A percentile compares a stretch with the other conserved stretches of the same genome.
Conservation (phyloP, 257 asterid genomes). For the Solanum virginianum region DNA sequence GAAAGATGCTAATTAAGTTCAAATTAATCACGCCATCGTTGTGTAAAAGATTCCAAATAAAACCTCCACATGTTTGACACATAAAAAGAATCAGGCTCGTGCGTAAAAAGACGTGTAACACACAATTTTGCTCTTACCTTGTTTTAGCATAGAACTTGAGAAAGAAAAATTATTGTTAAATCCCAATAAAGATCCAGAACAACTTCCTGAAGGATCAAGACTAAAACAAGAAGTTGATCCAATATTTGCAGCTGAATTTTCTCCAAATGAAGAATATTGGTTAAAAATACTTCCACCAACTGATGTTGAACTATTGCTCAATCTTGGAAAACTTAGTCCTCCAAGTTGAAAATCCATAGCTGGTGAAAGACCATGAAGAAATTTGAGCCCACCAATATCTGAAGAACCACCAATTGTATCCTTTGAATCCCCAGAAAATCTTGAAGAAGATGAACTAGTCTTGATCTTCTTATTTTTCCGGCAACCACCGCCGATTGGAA, state of each 20-base stretch:
- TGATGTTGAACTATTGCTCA: slow-evolving; percentile 3
- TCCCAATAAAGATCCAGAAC: slow-evolving; percentile 20
- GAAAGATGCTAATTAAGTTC: neutral
- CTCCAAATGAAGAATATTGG: slow-evolving; percentile 34
- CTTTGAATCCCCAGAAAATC: slow-evolving; percentile 27
- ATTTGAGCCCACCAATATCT: slow-evolving; percentile 47
- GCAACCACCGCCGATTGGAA: slow-evolving; percentile 92
- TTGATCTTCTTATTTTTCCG: slow-evolving; percentile 69
- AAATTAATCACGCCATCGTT: neutral
- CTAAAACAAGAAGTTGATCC: slow-evolving; percentile 24
- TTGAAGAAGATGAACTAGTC: slow-evolving; percentile 19
- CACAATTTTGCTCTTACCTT: neutral
- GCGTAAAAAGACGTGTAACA: neutral
- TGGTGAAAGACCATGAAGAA: slow-evolving; percentile 59
- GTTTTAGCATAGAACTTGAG: slow-evolving; percentile 10
- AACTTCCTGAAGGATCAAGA: slow-evolving; percentile 25
- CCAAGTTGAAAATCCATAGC: slow-evolving; percentile 80
- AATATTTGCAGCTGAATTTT: slow-evolving; percentile 10
- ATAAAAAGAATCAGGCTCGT: neutral
- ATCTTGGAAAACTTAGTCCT: slow-evolving; percentile 20
- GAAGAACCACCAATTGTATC: slow-evolving; percentile 20
- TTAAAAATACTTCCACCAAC: slow-evolving; percentile 3
- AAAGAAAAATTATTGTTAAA: slow-evolving; percentile 22
- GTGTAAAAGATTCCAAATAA: neutral
- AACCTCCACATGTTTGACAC: neutral